Base-by-base conservation (phyloP, 2,329 filamentous ascomycete species). In the Diaporthe velutina region DNA sequence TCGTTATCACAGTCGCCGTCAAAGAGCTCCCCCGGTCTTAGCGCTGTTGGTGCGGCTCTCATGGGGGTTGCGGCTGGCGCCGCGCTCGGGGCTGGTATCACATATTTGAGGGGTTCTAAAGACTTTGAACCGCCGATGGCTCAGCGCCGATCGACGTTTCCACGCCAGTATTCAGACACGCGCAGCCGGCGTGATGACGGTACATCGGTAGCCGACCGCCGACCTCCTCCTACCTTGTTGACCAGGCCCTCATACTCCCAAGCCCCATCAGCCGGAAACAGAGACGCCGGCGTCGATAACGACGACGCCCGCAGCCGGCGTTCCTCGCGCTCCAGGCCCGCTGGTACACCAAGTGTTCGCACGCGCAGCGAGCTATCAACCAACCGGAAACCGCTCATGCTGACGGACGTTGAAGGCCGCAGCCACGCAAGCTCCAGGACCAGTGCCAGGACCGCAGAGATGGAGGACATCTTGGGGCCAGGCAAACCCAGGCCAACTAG, bases 21-120 rank as follows among this genome's bases (percentile, higher is more conserved):
- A 38, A 79, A 86, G 76, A 83, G 81, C 70, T 82, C 83, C 38
- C 82, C 78, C 73, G 85, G 89, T 6, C 84, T 90, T 52, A 88
- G 86, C 67, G 87, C 90, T 54, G 92, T 92, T 78, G 90, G 91
- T 28, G 88, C 96, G 55, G 93, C 94, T 10, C 86, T 97, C 15
- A 88, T 98, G 12, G 81, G 81, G 10, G 79, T 66, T 57, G 94
- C 93, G 42, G 94, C 94, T 25, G 94, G 93, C 52, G 94, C 93
- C 48, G 93, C 93, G 13, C 86, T 94, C 54, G 93, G 85, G 19
- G 86, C 86, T 33, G 86, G 86, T n/a, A 76, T 90, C 30, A 87
- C 94, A 13, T 98, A 97, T 83, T 92, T 91, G 77, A 91, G 90
- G 77, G 92, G 83, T 9, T 82, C 83, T 9, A 83, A 87, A 67